Conservation (phyloP, 2,329 filamentous ascomycete species). For the Beauveria australis region DNA sequence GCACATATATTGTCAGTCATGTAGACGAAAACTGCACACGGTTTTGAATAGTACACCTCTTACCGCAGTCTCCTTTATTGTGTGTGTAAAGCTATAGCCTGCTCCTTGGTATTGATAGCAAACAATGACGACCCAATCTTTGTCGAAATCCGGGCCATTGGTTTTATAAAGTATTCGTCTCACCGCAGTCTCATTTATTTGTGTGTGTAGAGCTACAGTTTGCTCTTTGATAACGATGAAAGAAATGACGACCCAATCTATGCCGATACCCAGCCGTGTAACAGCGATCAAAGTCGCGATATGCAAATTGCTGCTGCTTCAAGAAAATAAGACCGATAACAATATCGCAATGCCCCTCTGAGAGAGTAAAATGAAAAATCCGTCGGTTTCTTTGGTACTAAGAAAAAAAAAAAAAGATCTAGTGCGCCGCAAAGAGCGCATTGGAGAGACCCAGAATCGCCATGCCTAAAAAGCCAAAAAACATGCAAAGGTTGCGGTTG, state of each 20-base stretch:
- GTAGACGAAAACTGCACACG: neutral
- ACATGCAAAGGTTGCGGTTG: conserved; percentile 66
- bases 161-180: too few relatives aligned
- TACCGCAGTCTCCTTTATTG: neutral
- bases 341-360: neutral
- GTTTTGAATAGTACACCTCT: too few relatives aligned
- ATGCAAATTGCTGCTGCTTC: neutral
- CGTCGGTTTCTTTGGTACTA: neutral
- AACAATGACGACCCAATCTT: neutral
- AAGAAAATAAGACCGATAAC: neutral
- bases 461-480: conserved; percentile 82
- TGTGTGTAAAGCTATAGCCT: neutral
- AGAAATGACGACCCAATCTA: neutral
- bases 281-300: neutral
- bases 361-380: too few relatives aligned
- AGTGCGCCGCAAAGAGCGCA: conserved; percentile 62
- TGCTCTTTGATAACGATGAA: neutral
- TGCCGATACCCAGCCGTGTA: neutral
- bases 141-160: neutral
- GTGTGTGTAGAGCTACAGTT: neutral
- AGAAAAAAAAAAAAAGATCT: conserved; percentile 7
- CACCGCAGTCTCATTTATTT: neutral
- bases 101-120: neutral
- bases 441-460: conserved; percentile 75
- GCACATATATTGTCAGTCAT: neutral